Base-by-base conservation (phyloP, 129 eudicot genomes). In the Artemisia tridentata region DNA sequence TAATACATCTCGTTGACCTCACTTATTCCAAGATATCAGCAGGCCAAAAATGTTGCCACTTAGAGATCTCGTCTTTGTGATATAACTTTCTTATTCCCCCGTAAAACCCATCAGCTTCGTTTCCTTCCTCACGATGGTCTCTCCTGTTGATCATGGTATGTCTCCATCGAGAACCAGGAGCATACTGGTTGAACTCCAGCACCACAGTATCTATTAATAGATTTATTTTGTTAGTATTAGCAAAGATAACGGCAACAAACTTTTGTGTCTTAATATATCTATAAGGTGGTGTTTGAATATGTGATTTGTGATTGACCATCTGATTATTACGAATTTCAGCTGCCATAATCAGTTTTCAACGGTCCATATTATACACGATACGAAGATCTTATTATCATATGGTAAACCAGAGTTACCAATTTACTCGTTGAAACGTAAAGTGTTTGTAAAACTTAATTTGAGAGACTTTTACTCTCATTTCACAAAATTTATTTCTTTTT, bases 151-250 rank as follows among this genome's bases (percentile, higher is more conserved):
- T 74, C 45, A 50, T 74, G 1, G 88, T 82, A 15, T 71, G 82
- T 23, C 96, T 86, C 96, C 96, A 89, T 67, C 96, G 75, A 20
- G 96, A 89, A 46, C 90, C 92, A 10, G 83, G 93, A 48, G 83
- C 72, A 79, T 86, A 86, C 67, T 89, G 96, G 77, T 80, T 86
- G 83, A 89, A 89, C 84, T 89, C 90, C 34, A 89, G 56, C 59
- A 81, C 90, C 54, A 89, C 76, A 5, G 75, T 75, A 64, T 86
- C 96, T 89, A 84, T 65, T 64, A 79, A 12, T 68, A 75, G 11
- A 69, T 45, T 13, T 51, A 52, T 11, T 48, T 71, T 11, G 25
- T 46, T 53, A n/a, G n/a, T n/a, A 52, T 29, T 8, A 72, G 58
- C 41, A 43, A 49, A 38, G 13, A 55, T 59, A 14, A 67, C 41